Conservation (phyloP, 345 rosid species). For the Citrus reticulata region DNA sequence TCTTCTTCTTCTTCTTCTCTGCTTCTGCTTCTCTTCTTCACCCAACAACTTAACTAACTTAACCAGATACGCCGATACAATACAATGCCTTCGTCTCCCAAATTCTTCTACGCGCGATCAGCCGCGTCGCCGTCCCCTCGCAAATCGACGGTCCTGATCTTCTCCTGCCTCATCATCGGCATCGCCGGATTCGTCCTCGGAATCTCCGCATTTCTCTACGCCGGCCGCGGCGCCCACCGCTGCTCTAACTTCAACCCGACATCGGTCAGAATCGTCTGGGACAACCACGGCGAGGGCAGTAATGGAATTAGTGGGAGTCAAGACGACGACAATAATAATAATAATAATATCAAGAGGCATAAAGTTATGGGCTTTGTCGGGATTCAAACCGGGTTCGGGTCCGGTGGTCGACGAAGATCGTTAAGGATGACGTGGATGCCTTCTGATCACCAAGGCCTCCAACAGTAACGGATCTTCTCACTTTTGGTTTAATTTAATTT, state of each 20-base stretch:
- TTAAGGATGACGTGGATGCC: slow-evolving; percentile 93
- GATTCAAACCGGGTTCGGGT: slow-evolving; percentile 79
- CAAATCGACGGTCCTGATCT: slow-evolving; percentile 46
- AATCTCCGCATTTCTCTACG: slow-evolving; percentile 36
- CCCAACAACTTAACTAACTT: too few relatives aligned
- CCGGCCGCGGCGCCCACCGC: slow-evolving; percentile 11
- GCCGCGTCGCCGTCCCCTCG: slow-evolving; percentile 26
- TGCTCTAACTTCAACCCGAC: slow-evolving; percentile 34
- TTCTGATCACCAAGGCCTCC: slow-evolving; percentile 71
- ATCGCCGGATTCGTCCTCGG: slow-evolving; percentile 66
- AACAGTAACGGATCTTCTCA: slow-evolving; percentile 43
- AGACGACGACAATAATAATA: background rate
- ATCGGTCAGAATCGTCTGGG: slow-evolving; percentile 68
- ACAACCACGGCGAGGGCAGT: slow-evolving; percentile 20
- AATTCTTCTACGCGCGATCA: slow-evolving; percentile 48
- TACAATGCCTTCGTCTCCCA: slow-evolving; percentile 75
- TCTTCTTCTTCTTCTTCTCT: background rate
- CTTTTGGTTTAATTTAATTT: background rate
- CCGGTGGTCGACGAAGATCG: slow-evolving; percentile 62
- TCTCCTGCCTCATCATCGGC: slow-evolving; percentile 54
- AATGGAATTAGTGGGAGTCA: background rate
- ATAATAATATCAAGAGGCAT: slow-evolving; percentile 35
- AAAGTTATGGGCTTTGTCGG: slow-evolving; percentile 92
- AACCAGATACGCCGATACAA: too few relatives aligned
- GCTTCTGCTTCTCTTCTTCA: background rate